Percentiles rank a stretch among this genome's conserved stretches.
Conservation (phyloP, 225 moss, liverwort and hornwort species). For the Antitrichia curtipendula region DNA sequence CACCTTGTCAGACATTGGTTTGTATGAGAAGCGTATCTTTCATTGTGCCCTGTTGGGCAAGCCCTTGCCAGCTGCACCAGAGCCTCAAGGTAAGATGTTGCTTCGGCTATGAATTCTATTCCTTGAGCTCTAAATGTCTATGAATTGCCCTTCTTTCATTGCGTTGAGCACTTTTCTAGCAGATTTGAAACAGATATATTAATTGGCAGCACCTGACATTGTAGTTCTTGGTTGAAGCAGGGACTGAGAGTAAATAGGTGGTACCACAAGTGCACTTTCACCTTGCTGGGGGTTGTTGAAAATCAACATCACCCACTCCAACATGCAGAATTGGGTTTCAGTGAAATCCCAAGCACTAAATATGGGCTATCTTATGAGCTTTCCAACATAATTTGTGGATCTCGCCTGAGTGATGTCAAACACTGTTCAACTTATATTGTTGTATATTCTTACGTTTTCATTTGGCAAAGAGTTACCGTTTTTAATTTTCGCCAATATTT, state of each 20-base stretch:
- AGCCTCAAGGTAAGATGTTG: constrained; percentile 15
- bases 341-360: neutral
- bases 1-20: constrained; percentile 57
- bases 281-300: constrained; percentile 7
- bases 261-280: neutral
- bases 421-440: neutral
- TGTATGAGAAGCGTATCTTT: constrained; percentile 92
- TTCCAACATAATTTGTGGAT: neutral
- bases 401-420: neutral
- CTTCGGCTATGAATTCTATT: neutral
- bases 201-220: neutral
- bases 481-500: neutral
- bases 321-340: neutral
- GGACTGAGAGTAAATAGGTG: constrained; percentile 14
- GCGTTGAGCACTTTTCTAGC: neutral
- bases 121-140: neutral
- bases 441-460: neutral
- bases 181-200: neutral
- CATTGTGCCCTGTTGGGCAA: constrained; percentile 86
- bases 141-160: neutral
- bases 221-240: constrained; percentile 1
- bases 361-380: neutral
- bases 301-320: constrained; percentile 1
- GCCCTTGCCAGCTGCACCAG: constrained; percentile 37
- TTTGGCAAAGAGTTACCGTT: neutral